Conservation (phyloP, 441 rosid species). For the Euphorbia schlechtendalii region DNA sequence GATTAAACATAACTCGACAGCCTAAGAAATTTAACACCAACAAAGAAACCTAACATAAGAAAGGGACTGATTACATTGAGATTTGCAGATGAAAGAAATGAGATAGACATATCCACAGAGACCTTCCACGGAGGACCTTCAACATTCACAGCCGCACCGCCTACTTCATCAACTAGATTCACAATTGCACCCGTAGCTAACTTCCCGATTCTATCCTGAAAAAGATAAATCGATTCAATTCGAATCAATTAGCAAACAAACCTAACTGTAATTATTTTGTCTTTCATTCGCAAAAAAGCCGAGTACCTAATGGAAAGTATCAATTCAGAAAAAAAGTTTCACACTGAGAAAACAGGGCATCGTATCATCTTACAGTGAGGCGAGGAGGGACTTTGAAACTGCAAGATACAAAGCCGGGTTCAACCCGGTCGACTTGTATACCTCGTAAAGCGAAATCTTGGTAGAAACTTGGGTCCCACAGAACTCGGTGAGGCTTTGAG, state of each 20-base stretch:
- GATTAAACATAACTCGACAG: not conserved
- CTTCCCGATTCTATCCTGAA: slow-evolving; percentile 62
- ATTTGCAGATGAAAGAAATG: slow-evolving; percentile 63
- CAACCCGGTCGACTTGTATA: slow-evolving; percentile 63
- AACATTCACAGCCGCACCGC: slow-evolving; percentile 52
- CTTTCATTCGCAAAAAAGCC: not conserved
- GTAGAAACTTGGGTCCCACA: slow-evolving; percentile 47
- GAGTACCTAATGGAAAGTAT: not conserved
- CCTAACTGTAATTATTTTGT: not conserved
- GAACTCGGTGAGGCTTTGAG: slow-evolving; percentile 39
- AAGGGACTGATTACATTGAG: slow-evolving; percentile 40
- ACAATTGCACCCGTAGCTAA: slow-evolving; percentile 74
- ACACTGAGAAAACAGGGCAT: not conserved
- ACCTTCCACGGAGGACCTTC: slow-evolving; percentile 64
- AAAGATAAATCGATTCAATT: not conserved
- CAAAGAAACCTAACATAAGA: not conserved
- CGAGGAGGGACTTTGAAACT: slow-evolving; percentile 80
- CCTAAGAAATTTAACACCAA: not conserved
- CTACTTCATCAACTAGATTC: slow-evolving; percentile 80
- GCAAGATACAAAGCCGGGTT: slow-evolving; percentile 62
- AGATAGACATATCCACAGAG: slow-evolving; percentile 79
- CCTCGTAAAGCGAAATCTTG: slow-evolving; percentile 61
- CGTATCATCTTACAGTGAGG: slow-evolving; percentile 46
- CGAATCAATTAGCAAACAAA: not conserved
- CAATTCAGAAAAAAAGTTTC: not conserved